Percentiles rank a stretch among this genome's conserved stretches.
Conservation (phyloP, 192 early-diverging fungal species). For the Tieghemiomyces parasiticus region DNA sequence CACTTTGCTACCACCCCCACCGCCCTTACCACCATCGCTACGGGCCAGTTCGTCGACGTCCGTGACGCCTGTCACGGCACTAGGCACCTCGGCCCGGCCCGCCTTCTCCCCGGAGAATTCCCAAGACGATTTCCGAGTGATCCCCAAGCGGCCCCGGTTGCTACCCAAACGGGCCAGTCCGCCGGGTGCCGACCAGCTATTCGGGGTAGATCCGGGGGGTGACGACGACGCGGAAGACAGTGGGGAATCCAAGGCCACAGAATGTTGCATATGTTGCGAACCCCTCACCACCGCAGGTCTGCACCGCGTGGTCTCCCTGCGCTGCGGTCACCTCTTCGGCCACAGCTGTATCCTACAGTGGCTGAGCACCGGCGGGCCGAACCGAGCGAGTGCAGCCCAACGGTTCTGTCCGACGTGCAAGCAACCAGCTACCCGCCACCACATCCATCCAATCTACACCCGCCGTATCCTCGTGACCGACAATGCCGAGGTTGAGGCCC, state of each 20-base stretch:
- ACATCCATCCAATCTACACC: slow-evolving; percentile 4
- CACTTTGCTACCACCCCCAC: no score
- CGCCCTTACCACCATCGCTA: no score
- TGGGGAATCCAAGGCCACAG: neutral
- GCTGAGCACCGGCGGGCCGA: neutral
- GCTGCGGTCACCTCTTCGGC: slow-evolving; percentile 4
- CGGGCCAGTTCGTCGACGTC: no score
- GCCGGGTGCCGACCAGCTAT: no score
- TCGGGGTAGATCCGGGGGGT: no score
- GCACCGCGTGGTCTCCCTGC: slow-evolving; percentile 6
- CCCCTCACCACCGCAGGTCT: neutral
- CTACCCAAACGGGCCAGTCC: no score
- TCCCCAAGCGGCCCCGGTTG: neutral
- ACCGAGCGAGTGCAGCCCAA: neutral
- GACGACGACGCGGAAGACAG: neutral
- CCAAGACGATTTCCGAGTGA: neutral
- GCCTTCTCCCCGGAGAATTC: neutral
- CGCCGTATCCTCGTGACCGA: neutral
- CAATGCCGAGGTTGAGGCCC: neutral
- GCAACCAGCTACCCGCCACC: neutral
- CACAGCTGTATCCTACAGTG: neutral
- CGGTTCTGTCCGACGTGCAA: neutral
- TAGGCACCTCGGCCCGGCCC: neutral
- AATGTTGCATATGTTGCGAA: neutral
- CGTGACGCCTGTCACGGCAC: no score